These are phyloP conservation scores for Cercospora sp. DNA, from an alignment of 2,329 filamentous ascomycete species.

Conservation along the genomic window DNA sequence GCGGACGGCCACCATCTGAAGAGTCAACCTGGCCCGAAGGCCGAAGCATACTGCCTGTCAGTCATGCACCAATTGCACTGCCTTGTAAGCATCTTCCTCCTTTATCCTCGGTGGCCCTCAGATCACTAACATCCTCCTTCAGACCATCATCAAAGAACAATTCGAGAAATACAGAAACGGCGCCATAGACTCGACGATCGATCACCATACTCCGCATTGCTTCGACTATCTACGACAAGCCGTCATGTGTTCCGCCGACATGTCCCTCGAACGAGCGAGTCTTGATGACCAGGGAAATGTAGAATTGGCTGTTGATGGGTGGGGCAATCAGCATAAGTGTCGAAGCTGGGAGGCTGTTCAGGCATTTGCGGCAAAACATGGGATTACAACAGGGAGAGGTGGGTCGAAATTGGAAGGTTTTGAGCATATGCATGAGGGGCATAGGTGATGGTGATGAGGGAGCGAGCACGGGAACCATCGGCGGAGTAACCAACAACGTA, in stretches of 20 bases:
- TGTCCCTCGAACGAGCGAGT: conserved; percentile 10
- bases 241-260: conserved; percentile 11
- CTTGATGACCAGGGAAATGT: conserved; percentile 1
- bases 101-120: background rate
- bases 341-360: conserved; percentile 6
- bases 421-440: background rate
- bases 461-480: background rate
- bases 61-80: conserved; percentile 16
- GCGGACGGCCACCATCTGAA: background rate
- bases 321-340: conserved; percentile 13
- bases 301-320: conserved; percentile 11
- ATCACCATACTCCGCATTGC: conserved; percentile 6
- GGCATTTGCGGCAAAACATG: conserved; percentile 6
- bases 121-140: background rate
- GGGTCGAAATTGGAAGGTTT: conserved; percentile 2
- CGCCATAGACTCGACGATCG: background rate
- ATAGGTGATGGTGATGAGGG: background rate
- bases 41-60: conserved; percentile 12
- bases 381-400: background rate
- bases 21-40: background rate
- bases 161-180: conserved; percentile 1
- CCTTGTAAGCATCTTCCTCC: background rate
- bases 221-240: conserved; percentile 14
- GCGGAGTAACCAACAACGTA: background rate
- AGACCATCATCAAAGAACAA: background rate